Evolutionary conservation across 768 basidiomycete genomes (phyloP).

Genomic region (Gyrodon lividus): DNA sequence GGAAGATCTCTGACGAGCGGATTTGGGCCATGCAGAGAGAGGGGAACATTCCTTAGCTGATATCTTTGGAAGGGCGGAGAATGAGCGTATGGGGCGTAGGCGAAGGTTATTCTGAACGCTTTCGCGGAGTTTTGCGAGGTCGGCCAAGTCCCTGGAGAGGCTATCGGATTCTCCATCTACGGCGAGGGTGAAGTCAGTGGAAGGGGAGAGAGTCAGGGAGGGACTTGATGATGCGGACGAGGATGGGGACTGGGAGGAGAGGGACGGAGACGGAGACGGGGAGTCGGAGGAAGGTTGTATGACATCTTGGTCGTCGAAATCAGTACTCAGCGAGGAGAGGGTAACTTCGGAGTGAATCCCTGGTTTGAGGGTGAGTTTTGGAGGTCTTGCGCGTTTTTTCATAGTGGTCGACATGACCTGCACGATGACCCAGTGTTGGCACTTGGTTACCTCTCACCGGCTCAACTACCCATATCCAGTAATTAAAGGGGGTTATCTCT

Average conservation of each 20-base stretch:
- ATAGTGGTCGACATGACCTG: not conserved
- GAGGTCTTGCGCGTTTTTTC: conserved; percentile 47
- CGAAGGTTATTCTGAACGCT: conserved; percentile 77
- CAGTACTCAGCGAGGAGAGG: not conserved
- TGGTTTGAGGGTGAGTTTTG: conserved; percentile 46
- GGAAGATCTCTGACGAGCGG: conserved; percentile 24
- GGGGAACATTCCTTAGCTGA: conserved; percentile 17
- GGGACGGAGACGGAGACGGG: conserved; percentile 25
- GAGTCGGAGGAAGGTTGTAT: conserved; percentile 30
- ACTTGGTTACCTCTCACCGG: conserved; percentile 4
- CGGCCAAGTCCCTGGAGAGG: conserved; percentile 63
- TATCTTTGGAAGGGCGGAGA: conserved; percentile 49
- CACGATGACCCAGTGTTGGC: no score
- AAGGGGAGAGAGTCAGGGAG: conserved; percentile 16
- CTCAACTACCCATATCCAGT: not conserved
- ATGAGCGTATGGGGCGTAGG: conserved; percentile 71
- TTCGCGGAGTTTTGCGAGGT: conserved; percentile 65
- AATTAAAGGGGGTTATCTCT: conserved; percentile 11
- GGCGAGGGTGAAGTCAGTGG: conserved; percentile 8
- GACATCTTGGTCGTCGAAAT: conserved; percentile 10
- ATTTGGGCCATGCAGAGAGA: conserved; percentile 8
- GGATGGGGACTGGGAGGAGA: conserved; percentile 33
- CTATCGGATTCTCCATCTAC: conserved; percentile 46
- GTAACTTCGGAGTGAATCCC: conserved; percentile 22
- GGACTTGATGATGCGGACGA: conserved; percentile 27